Percentiles rank a stretch among this genome's conserved stretches.
Evolutionary conservation across 495 filamentous ascomycete species (phyloP).

Genomic region (Hypomontagnella monticulosa): DNA sequence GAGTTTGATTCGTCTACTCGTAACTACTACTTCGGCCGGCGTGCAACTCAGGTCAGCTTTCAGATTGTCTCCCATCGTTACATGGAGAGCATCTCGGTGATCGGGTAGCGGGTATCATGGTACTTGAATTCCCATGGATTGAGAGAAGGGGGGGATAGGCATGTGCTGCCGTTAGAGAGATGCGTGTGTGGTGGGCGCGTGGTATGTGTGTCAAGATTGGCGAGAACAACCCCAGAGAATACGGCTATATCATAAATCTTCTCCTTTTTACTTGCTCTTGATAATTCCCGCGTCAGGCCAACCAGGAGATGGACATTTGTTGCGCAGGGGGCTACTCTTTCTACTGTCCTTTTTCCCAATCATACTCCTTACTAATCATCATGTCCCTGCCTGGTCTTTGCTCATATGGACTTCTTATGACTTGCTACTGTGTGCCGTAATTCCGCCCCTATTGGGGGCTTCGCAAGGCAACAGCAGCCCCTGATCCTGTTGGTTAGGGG

Average conservation of each 20-base stretch:
- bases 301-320: conserved; percentile 48
- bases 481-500: too few relatives aligned
- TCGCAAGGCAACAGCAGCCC: not conserved
- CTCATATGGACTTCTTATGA: conserved; percentile 12
- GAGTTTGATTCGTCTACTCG: conserved; percentile 49
- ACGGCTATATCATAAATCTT: conserved; percentile 52
- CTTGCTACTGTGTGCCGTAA: conserved; percentile 9
- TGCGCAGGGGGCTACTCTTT: conserved; percentile 46
- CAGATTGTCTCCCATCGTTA: conserved; percentile 39
- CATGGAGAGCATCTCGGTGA: conserved; percentile 44
- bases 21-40: conserved; percentile 45
- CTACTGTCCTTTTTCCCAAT: conserved; percentile 48
- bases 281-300: conserved; percentile 46
- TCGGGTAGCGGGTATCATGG: conserved; percentile 39
- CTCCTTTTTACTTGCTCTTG: conserved; percentile 50
- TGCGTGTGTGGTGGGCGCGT: conserved; percentile 40
- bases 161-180: conserved; percentile 44
- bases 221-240: conserved; percentile 50
- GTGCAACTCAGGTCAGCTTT: conserved; percentile 47
- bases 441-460: not conserved
- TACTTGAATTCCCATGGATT: conserved; percentile 40
- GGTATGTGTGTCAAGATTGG: conserved; percentile 51
- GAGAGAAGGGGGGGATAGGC: conserved; percentile 36
- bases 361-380: conserved; percentile 50
- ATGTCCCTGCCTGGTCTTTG: conserved; percentile 38